Evolutionary conservation across 306 rosid genomes (phyloP), one percentile per base, ranked within the genome.

Genomic region (Cicer arietinum): DNA sequence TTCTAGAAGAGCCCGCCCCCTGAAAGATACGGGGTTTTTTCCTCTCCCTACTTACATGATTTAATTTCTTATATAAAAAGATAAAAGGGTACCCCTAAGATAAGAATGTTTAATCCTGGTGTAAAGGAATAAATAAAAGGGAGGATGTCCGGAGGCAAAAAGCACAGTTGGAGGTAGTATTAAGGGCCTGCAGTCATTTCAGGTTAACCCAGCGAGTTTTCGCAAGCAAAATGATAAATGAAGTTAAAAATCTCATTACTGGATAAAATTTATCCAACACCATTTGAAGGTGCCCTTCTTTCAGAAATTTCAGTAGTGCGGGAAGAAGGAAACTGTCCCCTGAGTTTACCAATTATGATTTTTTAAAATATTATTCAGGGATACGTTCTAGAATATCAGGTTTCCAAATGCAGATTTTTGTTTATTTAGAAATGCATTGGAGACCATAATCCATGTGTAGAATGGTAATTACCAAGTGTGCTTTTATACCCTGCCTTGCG

Each of bases 321-420:
- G 53, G 70, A 69, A 59, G 64, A 47, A 69, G 69, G 53, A 12
- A 30, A 17, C 16, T 68, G 75, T 35, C n/a, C 30, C 12, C 51
- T 12, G 65, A 52, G 35, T 25, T 75, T 51, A 22, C 64, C 53
- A 64, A 51, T 63, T 41, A 8, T 75, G 63, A 75, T 62, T 16
- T 39, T 51, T 37, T 63, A 5, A 50, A 46, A 20, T 52, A 2
- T 63, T 40, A 52, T 48, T 35, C 51, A 40, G 56, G 79, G 64
- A 30, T 69, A 56, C 18, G 11, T 53, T 37, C 84, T 43, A 76
- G 62, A 44, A 14, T 52, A 46, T 43, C 69, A 35, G 76, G 8
- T 44, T 46, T 48, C 62, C 25, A 46, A 43, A 63, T 74, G 53
- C 35, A 14, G 8, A 8, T 63, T 71, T 11, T 48, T 37, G 39